Conservation (phyloP, 75 land plant species). For the Picea sitchensis region DNA sequence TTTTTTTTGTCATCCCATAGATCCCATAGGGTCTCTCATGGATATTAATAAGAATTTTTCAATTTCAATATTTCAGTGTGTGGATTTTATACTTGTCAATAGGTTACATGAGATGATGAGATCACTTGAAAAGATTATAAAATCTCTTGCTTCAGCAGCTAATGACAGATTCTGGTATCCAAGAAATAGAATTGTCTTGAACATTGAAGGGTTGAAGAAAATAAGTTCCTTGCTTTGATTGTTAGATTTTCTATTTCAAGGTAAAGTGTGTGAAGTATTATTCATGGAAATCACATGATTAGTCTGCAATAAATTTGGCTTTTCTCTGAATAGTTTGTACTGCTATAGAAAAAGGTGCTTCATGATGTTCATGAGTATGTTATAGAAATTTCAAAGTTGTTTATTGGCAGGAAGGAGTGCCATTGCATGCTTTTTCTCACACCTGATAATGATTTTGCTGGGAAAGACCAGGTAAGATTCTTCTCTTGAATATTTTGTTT, state of each 20-base stretch:
- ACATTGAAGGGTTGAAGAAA: not conserved
- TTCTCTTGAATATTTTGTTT: not conserved
- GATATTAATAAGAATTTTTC: too few relatives aligned
- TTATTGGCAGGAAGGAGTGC: constrained; percentile 90
- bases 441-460: constrained; percentile 94
- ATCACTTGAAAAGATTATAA: not conserved
- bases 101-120: not conserved
- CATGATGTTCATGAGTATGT: not conserved
- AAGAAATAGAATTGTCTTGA: not conserved
- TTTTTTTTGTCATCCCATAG: too few relatives aligned
- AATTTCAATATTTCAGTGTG: too few relatives aligned
- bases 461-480: constrained; percentile 70
- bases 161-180: not conserved
- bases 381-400: not conserved
- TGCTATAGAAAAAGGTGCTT: not conserved
- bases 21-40: too few relatives aligned
- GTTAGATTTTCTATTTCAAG: not conserved
- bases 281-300: not conserved
- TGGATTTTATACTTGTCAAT: too few relatives aligned
- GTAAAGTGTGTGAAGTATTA: not conserved
- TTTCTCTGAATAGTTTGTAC: not conserved
- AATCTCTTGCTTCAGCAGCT: not conserved
- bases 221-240: not conserved
- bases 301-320: not conserved
- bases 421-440: constrained; percentile 98